Percentiles rank a stretch among this genome's conserved stretches.
Conservation (phyloP, 805 yeast genomes). For the Sporopachydermia quercuum region DNA sequence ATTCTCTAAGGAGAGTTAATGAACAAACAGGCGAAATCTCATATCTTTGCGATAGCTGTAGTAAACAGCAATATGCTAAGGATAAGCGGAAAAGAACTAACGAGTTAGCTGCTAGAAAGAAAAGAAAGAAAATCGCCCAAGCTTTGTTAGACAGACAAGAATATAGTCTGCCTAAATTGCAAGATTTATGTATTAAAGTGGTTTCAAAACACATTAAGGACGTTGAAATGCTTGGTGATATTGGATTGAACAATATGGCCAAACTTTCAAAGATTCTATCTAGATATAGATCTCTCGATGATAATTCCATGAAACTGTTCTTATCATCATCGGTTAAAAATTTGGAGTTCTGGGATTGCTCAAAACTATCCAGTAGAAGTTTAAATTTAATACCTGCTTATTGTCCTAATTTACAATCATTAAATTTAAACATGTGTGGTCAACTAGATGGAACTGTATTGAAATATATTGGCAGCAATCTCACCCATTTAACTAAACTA, state of each 20-base stretch:
- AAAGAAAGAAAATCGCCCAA: constrained; percentile 66
- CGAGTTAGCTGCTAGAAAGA: constrained; percentile 52
- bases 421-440: constrained; percentile 86
- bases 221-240: constrained; percentile 76
- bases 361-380: constrained; percentile 52
- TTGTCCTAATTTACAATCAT: constrained; percentile 55
- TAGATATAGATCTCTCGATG: constrained; percentile 66
- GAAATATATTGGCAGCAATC: constrained; percentile 42
- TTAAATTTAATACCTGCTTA: constrained; percentile 56
- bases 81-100: constrained; percentile 30
- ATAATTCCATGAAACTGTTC: constrained; percentile 59
- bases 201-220: constrained; percentile 55
- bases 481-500: constrained; percentile 37
- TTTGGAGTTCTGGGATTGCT: constrained; percentile 87
- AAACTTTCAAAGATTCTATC: constrained; percentile 67
- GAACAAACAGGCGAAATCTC: constrained; percentile 39
- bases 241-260: constrained; percentile 57
- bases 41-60: constrained; percentile 51
- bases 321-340: constrained; percentile 39
- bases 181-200: constrained; percentile 62
- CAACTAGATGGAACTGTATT: constrained; percentile 70
- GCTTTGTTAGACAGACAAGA: constrained; percentile 66
- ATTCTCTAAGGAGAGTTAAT: constrained; percentile 31
- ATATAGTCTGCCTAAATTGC: constrained; percentile 46
- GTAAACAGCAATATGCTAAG: constrained; percentile 27